Percentiles rank a stretch among this genome's conserved stretches.
Conservation (phyloP, 805 yeast species). For the Metschnikowia arizonensis region DNA sequence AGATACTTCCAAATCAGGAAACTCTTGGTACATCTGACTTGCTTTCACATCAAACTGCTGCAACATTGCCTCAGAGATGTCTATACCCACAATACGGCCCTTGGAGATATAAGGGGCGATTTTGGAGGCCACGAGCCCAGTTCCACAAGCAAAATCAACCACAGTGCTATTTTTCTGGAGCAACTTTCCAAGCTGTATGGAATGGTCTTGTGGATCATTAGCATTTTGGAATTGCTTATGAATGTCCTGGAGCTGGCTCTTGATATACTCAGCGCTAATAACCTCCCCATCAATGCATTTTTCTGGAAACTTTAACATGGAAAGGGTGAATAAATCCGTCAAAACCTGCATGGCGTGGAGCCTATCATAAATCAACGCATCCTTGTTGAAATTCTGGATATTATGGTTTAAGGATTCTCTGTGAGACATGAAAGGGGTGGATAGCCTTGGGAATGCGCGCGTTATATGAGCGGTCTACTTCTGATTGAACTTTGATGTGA, state of each 20-base stretch:
- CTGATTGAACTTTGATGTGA: too few relatives aligned
- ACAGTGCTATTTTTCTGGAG: constrained; percentile 23
- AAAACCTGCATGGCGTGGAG: constrained; percentile 17
- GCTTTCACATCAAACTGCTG: constrained; percentile 13
- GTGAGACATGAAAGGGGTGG: constrained; percentile 22
- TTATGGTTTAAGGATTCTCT: constrained; percentile 25
- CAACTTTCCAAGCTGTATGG: constrained; percentile 5
- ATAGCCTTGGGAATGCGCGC: too few relatives aligned
- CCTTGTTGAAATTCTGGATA: constrained; percentile 15
- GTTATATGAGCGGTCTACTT: too few relatives aligned
- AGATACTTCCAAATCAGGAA: constrained; percentile 13
- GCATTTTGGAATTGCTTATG: not conserved
- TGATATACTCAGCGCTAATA: not conserved
- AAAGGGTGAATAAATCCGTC: constrained; percentile 19
- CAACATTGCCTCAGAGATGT: constrained; percentile 28
- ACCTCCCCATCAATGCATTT: not conserved
- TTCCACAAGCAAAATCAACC: constrained; percentile 44
- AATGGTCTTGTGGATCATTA: too few relatives aligned
- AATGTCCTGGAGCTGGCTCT: not conserved
- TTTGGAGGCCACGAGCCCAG: constrained; percentile 34
- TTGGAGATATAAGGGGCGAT: constrained; percentile 26
- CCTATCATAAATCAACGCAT: constrained; percentile 22
- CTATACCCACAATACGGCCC: constrained; percentile 32
- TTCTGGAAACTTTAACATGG: constrained; percentile 19
- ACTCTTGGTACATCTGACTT: not conserved